Percentiles rank a stretch among this genome's conserved stretches.
These are phyloP conservation scores for Rhodosporidiobolus sp. DNA, from an alignment of 768 basidiomycete genomes.

Conservation along the genomic window DNA sequence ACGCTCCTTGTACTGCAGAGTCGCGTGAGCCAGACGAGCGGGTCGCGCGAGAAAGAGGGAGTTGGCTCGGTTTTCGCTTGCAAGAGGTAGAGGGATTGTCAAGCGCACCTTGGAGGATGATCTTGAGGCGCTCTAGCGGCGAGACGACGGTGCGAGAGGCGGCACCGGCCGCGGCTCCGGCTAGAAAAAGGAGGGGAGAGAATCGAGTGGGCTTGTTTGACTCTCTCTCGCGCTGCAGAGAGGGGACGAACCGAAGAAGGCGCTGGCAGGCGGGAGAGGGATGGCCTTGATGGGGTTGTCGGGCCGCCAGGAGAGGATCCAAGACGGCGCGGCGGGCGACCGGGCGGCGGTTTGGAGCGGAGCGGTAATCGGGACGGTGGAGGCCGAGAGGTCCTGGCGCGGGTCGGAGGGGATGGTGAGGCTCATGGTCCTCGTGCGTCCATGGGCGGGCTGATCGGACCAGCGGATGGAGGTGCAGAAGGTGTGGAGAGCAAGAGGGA, in stretches of 20 bases:
- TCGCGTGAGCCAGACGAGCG: constrained; percentile 3
- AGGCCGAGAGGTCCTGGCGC: not conserved
- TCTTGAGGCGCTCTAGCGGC: constrained; percentile 88
- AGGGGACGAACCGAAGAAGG: constrained; percentile 28
- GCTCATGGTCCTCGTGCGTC: no score
- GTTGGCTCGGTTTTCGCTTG: no score
- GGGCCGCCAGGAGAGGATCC: constrained; percentile 9
- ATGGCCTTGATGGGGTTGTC: not conserved
- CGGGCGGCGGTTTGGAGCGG: not conserved
- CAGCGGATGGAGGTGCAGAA: no score
- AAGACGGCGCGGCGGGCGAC: not conserved
- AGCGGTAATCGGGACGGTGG: not conserved
- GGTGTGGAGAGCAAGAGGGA: no score
- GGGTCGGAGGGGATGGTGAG: no score
- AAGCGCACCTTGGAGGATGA: constrained; percentile 62
- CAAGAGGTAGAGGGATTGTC: no score
- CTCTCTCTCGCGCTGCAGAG: no score
- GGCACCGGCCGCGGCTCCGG: constrained; percentile 44
- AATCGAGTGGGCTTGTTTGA: not conserved
- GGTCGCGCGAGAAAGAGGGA: not conserved
- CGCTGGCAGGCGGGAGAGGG: constrained; percentile 28
- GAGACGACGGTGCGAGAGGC: constrained; percentile 87
- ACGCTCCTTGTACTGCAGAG: constrained; percentile 61
- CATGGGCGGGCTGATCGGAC: no score
- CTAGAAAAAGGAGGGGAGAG: not conserved